phyloP scores from a whole-genome alignment of 331 rosid genomes.

The Stylosanthes scabra region DNA sequence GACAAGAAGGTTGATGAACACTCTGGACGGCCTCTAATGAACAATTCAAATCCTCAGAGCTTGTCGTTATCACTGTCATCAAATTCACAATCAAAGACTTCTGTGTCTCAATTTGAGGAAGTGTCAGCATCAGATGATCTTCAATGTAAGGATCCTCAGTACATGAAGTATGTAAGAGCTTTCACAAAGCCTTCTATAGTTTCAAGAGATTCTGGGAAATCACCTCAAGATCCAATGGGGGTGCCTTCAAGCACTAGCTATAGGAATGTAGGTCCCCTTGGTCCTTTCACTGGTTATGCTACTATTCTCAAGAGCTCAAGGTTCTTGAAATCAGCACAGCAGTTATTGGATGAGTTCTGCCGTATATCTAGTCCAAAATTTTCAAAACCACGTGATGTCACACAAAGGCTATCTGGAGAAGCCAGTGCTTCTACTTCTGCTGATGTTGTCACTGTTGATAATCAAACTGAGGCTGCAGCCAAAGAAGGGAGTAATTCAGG shows the following conservation, averaged over 20 bases:
- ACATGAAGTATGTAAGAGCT: slow-evolving; percentile 41
- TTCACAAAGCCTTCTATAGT: slow-evolving; percentile 49
- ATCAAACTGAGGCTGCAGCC: slow-evolving; percentile 43
- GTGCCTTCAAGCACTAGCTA: slow-evolving; percentile 41
- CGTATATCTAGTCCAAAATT: slow-evolving; percentile 37
- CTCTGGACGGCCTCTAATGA: slow-evolving; percentile 32
- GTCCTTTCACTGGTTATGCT: slow-evolving; percentile 97
- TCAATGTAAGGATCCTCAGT: slow-evolving; percentile 37
- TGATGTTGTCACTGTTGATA: slow-evolving; percentile 42
- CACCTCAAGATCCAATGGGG: slow-evolving; percentile 62
- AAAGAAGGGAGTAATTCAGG: slow-evolving; percentile 49
- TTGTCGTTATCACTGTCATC: slow-evolving; percentile 85
- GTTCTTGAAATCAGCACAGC: slow-evolving; percentile 79
- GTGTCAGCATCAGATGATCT: slow-evolving; percentile 45
- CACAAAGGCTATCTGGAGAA: slow-evolving; percentile 56
- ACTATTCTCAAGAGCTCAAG: slow-evolving; percentile 82
- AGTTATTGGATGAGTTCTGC: slow-evolving; percentile 71
- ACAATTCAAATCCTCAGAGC: slow-evolving; percentile 70
- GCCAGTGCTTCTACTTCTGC: slow-evolving; percentile 48
- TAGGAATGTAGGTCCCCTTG: slow-evolving; percentile 82
- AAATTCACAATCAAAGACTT: slow-evolving; percentile 56
- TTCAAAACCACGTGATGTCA: slow-evolving; percentile 37
- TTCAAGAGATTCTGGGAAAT: slow-evolving; percentile 59
- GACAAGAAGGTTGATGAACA: slow-evolving; percentile 42
- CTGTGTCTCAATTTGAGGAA: slow-evolving; percentile 43